A percentile compares a stretch with the other conserved stretches of the same genome.
phyloP scores from a whole-genome alignment of 2,329 filamentous ascomycete species.

The Amauroascus niger region DNA sequence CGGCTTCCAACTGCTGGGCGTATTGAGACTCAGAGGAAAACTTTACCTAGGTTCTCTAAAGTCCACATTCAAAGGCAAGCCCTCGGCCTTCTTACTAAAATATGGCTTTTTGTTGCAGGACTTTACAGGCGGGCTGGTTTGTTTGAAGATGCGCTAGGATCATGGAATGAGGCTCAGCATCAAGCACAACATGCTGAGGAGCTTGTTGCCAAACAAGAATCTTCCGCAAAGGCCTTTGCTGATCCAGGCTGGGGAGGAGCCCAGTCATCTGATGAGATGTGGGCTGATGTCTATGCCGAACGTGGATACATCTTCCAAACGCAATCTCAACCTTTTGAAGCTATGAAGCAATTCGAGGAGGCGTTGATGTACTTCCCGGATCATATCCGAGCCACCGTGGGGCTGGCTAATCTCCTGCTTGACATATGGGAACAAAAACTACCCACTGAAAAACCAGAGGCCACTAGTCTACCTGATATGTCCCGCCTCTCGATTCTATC shows the following conservation, averaged over 20 bases:
- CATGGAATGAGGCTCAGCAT: constrained; percentile 70
- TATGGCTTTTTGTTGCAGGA: constrained; percentile 84
- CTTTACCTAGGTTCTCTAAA: constrained; percentile 42
- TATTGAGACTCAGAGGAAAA: constrained; percentile 34
- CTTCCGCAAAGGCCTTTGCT: constrained; percentile 53
- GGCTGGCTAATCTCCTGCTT: constrained; percentile 72
- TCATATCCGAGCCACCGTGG: constrained; percentile 70
- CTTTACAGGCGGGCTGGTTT: constrained; percentile 77
- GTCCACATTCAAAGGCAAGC: constrained; percentile 47
- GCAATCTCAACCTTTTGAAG: constrained; percentile 54
- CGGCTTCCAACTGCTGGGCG: constrained; percentile 29
- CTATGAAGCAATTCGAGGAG: constrained; percentile 69
- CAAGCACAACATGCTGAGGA: constrained; percentile 62
- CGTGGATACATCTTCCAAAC: constrained; percentile 58
- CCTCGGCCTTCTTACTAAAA: constrained; percentile 55
- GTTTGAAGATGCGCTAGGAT: constrained; percentile 68
- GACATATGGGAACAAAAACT: constrained; percentile 61
- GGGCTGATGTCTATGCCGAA: constrained; percentile 76
- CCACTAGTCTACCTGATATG: constrained; percentile 23
- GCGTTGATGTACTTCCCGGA: constrained; percentile 70
- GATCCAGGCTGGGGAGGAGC: constrained; percentile 65
- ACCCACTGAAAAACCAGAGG: constrained; percentile 27
- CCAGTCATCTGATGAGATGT: constrained; percentile 72
- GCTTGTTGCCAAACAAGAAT: constrained; percentile 53
- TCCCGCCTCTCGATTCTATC: constrained; percentile 23